Evolutionary conservation across 768 basidiomycete species (phyloP), one percentile per base, ranked within the genome.

Genomic region (Udeniomyces megalosporus): DNA sequence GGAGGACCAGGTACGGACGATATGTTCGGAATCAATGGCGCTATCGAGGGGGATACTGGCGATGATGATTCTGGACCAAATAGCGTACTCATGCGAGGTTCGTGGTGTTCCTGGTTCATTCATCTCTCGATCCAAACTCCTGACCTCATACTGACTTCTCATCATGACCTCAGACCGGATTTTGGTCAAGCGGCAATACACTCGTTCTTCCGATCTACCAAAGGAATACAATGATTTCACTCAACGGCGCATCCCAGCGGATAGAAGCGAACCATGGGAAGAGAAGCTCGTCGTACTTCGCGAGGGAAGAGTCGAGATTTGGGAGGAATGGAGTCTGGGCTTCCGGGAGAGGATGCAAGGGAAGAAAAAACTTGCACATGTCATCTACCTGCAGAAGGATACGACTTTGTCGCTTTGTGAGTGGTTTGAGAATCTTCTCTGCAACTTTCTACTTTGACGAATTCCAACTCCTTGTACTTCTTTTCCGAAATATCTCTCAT

Each of bases 271-370:
- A 17, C 4, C 31, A 22, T 65, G 63, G 63, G 58, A 65, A 52
- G 63, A 65, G 63, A 53, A 52, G 31, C 51, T 65, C 8, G 63
- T 65, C 12, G 63, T 65, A 24, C 24, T 65, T 17, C 58, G 57
- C 45, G 55, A 54, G 35, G 63, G 63, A 5, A 26, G 44, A 0
- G 63, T 65, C 17, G 63, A 65, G 46, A 59, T 65, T 6, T 65
- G 57, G 57, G 58, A 65, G 32, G 58, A 65, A 22, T 65, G 63
- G 61, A 55, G 14, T 22, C 22, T 63, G 2, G 49, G 54, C 5
- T 28, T 63, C 6, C 62, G 51, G n/a, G 62, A 63, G 26, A 35
- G 24, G 11, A 38, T 63, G 3, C 24, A 34, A 1, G 62, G 62
- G 7, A 58, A 45, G 29, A 63, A 63, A 42, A 63, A 63, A 29